Percentiles rank a stretch among this genome's conserved stretches.
Evolutionary conservation across 2,329 filamentous ascomycete genomes (phyloP).

Genomic region (Curvularia hawaiiensis): DNA sequence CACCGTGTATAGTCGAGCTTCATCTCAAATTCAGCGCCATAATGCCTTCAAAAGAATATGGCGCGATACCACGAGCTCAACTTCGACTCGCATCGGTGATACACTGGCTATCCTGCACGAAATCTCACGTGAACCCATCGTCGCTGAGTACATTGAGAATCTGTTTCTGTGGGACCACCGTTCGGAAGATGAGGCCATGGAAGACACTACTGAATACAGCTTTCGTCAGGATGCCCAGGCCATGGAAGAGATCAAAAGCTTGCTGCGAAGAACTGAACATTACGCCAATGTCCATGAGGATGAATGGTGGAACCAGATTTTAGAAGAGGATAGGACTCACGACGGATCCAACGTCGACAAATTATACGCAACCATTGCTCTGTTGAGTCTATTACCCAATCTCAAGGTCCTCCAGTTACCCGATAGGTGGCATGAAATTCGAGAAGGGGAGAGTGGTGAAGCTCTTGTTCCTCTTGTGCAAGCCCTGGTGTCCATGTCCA

Average conservation of each 20-base stretch:
- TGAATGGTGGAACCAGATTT: conserved; percentile 36
- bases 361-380: conserved; percentile 30
- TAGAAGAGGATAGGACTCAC: conserved; percentile 26
- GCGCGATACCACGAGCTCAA: conserved; percentile 27
- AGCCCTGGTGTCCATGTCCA: conserved; percentile 24
- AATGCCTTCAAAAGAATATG: conserved; percentile 35
- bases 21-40: conserved; percentile 34
- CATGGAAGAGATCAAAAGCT: conserved; percentile 27
- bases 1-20: conserved; percentile 32
- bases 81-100: conserved; percentile 21
- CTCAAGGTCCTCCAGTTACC: conserved; percentile 36
- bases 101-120: conserved; percentile 32
- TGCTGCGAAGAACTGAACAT: conserved; percentile 24
- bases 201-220: conserved; percentile 2
- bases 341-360: conserved; percentile 22
- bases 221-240: conserved; percentile 29
- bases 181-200: conserved; percentile 7
- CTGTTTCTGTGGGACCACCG: conserved; percentile 36
- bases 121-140: conserved; percentile 34
- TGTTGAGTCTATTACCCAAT: conserved; percentile 39
- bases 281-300: conserved; percentile 25
- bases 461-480: conserved; percentile 27
- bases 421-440: conserved; percentile 36
- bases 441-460: conserved; percentile 22
- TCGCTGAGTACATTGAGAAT: conserved; percentile 38